These are phyloP conservation scores for Lichtheimia hyalospora DNA, from an alignment of 371 early-diverging fungal genomes.

Conservation along the genomic window DNA sequence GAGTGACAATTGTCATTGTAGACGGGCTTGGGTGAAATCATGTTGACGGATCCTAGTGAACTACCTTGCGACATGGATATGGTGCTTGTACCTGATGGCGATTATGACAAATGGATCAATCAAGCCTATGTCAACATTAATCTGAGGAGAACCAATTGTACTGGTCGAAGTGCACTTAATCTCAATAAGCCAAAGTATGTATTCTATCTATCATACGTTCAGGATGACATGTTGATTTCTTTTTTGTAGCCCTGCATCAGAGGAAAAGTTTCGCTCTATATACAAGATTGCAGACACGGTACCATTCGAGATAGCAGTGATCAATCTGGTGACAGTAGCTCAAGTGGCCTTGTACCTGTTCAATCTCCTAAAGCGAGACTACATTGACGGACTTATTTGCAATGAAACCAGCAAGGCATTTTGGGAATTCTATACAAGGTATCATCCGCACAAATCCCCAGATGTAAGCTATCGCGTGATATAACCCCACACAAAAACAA, in stretches of 20 bases:
- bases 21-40: conserved; percentile 59
- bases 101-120: conserved; percentile 56
- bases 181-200: conserved; percentile 59
- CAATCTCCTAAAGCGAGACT: conserved; percentile 43
- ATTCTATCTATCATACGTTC: neutral
- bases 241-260: conserved; percentile 54
- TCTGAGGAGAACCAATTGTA: conserved; percentile 60
- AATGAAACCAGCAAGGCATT: conserved; percentile 58
- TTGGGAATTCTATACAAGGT: conserved; percentile 49
- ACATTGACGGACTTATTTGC: conserved; percentile 64
- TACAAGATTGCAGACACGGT: conserved; percentile 60
- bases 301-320: conserved; percentile 56
- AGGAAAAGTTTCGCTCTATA: conserved; percentile 63
- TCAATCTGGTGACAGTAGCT: conserved; percentile 52
- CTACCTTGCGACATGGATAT: conserved; percentile 62
- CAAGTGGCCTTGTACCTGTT: conserved; percentile 59
- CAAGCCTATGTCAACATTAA: conserved; percentile 66
- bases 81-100: conserved; percentile 63
- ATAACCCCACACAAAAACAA: neutral
- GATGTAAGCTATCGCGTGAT: conserved; percentile 39
- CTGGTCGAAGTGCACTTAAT: conserved; percentile 64
- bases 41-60: conserved; percentile 59
- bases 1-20: conserved; percentile 11
- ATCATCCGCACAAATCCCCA: conserved; percentile 44
- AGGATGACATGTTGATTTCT: neutral